These are phyloP conservation scores for Ustilago cynodontis DNA, from an alignment of 1,284 basidiomycete species.

Conservation along the genomic window DNA sequence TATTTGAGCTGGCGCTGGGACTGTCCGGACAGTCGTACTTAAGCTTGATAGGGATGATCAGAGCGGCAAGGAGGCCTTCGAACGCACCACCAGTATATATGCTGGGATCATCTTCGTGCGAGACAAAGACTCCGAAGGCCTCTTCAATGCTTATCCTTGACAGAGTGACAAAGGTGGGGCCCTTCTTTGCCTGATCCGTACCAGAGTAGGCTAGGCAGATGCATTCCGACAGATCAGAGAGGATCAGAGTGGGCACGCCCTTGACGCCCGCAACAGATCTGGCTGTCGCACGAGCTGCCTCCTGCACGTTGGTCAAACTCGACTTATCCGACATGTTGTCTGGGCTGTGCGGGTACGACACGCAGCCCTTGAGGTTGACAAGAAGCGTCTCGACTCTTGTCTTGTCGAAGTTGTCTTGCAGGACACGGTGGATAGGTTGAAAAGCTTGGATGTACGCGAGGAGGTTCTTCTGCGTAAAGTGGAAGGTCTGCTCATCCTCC, in stretches of 20 bases:
- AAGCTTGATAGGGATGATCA: slow-evolving; percentile 83
- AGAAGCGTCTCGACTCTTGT: slow-evolving; percentile 78
- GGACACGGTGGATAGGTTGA: slow-evolving; percentile 66
- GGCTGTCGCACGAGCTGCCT: slow-evolving; percentile 79
- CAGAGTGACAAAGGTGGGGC: slow-evolving; percentile 87
- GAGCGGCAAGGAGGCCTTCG: slow-evolving; percentile 79
- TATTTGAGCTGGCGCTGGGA: slow-evolving; percentile 67
- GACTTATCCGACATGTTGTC: slow-evolving; percentile 91
- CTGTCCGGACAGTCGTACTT: slow-evolving; percentile 88
- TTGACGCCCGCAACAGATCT: slow-evolving; percentile 75
- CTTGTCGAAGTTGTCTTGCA: slow-evolving; percentile 70
- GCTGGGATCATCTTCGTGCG: slow-evolving; percentile 72
- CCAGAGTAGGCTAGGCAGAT: slow-evolving; percentile 80
- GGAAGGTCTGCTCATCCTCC: slow-evolving; percentile 42
- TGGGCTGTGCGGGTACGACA: slow-evolving; percentile 84
- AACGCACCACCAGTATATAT: slow-evolving; percentile 86
- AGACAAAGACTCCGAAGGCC: slow-evolving; percentile 76
- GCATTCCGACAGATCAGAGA: slow-evolving; percentile 86
- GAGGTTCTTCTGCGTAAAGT: slow-evolving; percentile 88
- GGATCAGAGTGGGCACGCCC: slow-evolving; percentile 79
- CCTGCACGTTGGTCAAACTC: slow-evolving; percentile 81
- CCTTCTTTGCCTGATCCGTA: slow-evolving; percentile 65
- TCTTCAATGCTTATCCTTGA: slow-evolving; percentile 87
- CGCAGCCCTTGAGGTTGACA: slow-evolving; percentile 81
- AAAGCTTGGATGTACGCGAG: slow-evolving; percentile 83